phyloP scores from a whole-genome alignment of 129 eudicot genomes.

The Tanacetum coccineum region DNA sequence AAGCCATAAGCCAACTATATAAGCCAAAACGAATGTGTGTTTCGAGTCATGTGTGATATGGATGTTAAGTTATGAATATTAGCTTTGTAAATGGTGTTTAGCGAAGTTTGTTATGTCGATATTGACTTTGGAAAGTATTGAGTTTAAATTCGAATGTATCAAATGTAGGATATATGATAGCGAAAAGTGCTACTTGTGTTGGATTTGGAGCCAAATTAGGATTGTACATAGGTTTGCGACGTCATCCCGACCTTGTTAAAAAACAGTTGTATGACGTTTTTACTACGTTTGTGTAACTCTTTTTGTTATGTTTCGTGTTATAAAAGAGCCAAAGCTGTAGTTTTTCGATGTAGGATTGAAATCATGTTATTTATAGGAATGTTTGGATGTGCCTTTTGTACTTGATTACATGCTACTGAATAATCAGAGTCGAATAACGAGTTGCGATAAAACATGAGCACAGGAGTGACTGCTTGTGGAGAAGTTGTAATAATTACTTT shows the following conservation, averaged over 20 bases:
- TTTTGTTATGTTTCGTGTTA: conserved; percentile 7
- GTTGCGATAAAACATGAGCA: background rate
- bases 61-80: conserved; percentile 7
- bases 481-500: background rate
- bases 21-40: too few species aligned
- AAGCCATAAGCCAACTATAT: too few species aligned
- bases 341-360: background rate
- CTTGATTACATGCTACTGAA: background rate
- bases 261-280: background rate
- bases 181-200: too few species aligned
- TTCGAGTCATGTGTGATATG: background rate
- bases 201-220: too few species aligned
- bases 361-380: background rate
- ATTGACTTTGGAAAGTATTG: background rate
- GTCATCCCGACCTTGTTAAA: too few species aligned
- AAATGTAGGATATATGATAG: background rate
- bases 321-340: background rate
- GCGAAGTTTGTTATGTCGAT: background rate
- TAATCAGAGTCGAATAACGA: background rate
- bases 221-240: too few species aligned
- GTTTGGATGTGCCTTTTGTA: background rate
- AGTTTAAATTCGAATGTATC: background rate
- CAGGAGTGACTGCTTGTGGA: background rate
- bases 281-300: background rate
- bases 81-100: background rate